A percentile compares a stretch with the other conserved stretches of the same genome.
These are phyloP conservation scores for Aspergillus floridensis DNA, from an alignment of 2,329 filamentous ascomycete genomes.

Conservation along the genomic window DNA sequence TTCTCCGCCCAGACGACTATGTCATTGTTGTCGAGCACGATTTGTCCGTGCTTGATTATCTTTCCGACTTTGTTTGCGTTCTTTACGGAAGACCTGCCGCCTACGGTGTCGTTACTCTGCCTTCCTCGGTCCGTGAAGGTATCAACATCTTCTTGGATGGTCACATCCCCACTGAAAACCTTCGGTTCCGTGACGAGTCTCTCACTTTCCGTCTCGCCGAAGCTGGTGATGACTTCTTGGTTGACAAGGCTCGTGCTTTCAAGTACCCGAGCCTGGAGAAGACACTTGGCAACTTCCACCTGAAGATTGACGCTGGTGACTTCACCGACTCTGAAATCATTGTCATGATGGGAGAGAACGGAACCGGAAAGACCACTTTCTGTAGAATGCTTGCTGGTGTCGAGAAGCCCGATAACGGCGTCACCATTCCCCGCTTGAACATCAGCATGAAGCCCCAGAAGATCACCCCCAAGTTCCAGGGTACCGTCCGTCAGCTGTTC, in stretches of 20 bases:
- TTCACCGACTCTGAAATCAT: constrained; percentile 99
- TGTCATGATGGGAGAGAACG: constrained; percentile 99
- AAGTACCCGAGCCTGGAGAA: constrained; percentile 88
- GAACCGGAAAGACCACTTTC: constrained; percentile 98
- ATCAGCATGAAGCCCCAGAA: constrained; percentile 99
- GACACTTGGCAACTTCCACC: constrained; percentile 82
- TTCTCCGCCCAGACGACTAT: constrained; percentile 86
- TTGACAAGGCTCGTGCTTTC: constrained; percentile 82
- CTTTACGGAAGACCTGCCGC: constrained; percentile 93
- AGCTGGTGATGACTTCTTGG: constrained; percentile 80
- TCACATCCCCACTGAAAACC: constrained; percentile 95
- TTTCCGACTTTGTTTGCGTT: constrained; percentile 97
- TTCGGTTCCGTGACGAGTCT: constrained; percentile 96
- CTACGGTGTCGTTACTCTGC: constrained; percentile 96
- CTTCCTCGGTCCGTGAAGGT: constrained; percentile 93
- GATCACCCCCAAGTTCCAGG: constrained; percentile 96
- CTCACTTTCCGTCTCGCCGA: constrained; percentile 93
- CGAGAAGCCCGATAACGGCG: constrained; percentile 79
- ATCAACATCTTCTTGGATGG: constrained; percentile 99
- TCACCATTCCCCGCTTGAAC: constrained; percentile 84
- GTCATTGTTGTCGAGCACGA: constrained; percentile 99
- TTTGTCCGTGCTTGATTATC: constrained; percentile 95
- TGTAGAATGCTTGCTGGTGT: constrained; percentile 93
- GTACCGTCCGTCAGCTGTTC: constrained; percentile 95
- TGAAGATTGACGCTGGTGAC: constrained; percentile 74